Conservation (phyloP, 2,329 filamentous ascomycete species). For the Lecanicillium sp. region DNA sequence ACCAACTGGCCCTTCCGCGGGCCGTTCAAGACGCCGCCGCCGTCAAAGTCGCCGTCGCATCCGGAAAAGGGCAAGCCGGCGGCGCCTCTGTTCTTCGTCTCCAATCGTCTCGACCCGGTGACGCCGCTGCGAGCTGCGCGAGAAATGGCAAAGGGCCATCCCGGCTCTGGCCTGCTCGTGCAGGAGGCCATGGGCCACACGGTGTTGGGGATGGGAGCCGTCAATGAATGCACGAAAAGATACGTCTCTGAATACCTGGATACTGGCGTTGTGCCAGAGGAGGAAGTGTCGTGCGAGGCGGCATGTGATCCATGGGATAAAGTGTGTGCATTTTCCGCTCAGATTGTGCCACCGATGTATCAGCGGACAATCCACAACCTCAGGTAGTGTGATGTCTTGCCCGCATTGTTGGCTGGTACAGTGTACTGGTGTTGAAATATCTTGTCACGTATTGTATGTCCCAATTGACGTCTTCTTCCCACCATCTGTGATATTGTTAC, state of each 20-base stretch:
- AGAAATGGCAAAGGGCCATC: slow-evolving; percentile 17
- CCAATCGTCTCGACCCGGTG: slow-evolving; percentile 35
- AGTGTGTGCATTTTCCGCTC: not conserved
- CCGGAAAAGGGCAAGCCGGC: slow-evolving; percentile 23
- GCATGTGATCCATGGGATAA: slow-evolving; percentile 13
- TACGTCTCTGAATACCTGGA: slow-evolving; percentile 21
- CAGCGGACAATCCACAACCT: too few species aligned
- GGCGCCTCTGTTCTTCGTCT: slow-evolving; percentile 36
- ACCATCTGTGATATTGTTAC: too few species aligned
- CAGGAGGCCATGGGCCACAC: slow-evolving; percentile 22
- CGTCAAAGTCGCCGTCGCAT: slow-evolving; percentile 11
- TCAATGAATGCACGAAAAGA: slow-evolving; percentile 14
- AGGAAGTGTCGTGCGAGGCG: slow-evolving; percentile 15
- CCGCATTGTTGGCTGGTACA: too few species aligned
- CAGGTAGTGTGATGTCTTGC: too few species aligned
- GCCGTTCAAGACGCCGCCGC: slow-evolving; percentile 21
- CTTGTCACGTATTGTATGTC: too few species aligned
- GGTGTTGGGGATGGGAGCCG: slow-evolving; percentile 4
- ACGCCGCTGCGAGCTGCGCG: slow-evolving; percentile 33
- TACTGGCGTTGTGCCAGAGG: slow-evolving; percentile 18
- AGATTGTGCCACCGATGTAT: not conserved
- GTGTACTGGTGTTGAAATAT: too few species aligned
- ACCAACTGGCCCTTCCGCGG: slow-evolving; percentile 33
- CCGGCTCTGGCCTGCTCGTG: slow-evolving; percentile 20
- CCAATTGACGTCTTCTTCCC: too few species aligned